Evolutionary conservation across 768 basidiomycete genomes (phyloP), one percentile per base, ranked within the genome.

Genomic region (Hericium erinaceus): DNA sequence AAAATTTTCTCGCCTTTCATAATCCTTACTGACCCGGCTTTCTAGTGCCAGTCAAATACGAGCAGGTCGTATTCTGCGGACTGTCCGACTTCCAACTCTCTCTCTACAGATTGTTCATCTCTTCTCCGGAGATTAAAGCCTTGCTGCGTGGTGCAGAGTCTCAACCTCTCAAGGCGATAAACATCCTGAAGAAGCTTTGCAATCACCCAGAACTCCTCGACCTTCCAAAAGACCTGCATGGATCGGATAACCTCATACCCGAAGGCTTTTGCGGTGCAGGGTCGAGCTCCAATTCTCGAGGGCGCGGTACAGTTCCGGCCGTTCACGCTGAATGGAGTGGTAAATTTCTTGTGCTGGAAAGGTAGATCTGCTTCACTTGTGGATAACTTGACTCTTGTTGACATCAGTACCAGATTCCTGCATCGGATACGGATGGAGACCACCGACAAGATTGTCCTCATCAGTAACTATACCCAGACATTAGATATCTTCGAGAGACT

Each of bases 31-130:
- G 40, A 28, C 39, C 48, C 63, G 58, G 50, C 11, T 24, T 51
- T 54, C 2, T 65, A 98, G 95, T 99, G 28, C 97, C 97, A 9
- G 92, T 99, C 73, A 99, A 99, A 70, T 98, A 98, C 73, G 97
- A 98, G 69, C 93, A 98, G 59, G 89, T 98, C 60, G 94, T 98
- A 0, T 98, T 97, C 72, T 98, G 94, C 68, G 79, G 82, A 44
- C 79, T 90, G 4, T 92, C 91, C 2, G 77, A 85, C 15, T 84
- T 97, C 64, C 94, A 98, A 64, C 73, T 91, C 13, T 75, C 89
- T 7, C 75, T 98, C 2, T 98, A 98, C 67, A 84, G 85, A 51
- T 77, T 91, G 33, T 98, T 98, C 67, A 95, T 95, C 60, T 86
- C 85, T 3, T 95, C 93, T 1, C 92, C 92, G 7, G 92, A 92